These are phyloP conservation scores for Globisporangium middletonii DNA, from an alignment of 352 stramenopile genomes.

Conservation along the genomic window DNA sequence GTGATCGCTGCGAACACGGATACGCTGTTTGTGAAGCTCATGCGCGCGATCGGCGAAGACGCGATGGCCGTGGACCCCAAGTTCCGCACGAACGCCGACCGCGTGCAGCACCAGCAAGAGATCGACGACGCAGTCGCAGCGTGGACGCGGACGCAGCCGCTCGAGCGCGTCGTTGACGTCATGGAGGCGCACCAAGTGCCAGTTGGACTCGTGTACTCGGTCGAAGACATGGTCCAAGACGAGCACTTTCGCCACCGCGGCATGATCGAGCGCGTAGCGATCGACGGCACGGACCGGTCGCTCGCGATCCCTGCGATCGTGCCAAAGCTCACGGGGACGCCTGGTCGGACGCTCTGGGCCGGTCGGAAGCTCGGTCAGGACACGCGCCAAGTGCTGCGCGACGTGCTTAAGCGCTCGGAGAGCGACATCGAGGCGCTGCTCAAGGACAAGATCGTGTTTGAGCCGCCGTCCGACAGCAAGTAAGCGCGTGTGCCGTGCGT, in stretches of 20 bases:
- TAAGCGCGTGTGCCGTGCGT: no score
- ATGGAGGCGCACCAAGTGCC: constrained; percentile 58
- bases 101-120: constrained; percentile 47
- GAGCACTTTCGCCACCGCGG: constrained; percentile 62
- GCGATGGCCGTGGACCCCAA: constrained; percentile 54
- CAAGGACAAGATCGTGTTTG: constrained; percentile 59
- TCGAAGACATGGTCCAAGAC: constrained; percentile 73
- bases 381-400: constrained; percentile 50
- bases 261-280: constrained; percentile 74
- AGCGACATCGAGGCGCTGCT: constrained; percentile 52
- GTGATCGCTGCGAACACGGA: constrained; percentile 85
- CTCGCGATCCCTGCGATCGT: constrained; percentile 74
- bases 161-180: constrained; percentile 38
- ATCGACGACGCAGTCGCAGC: constrained; percentile 53
- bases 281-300: constrained; percentile 26
- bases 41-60: constrained; percentile 56
- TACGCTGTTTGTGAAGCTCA: constrained; percentile 75
- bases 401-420: constrained; percentile 48
- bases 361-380: constrained; percentile 67
- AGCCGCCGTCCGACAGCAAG: constrained; percentile 17
- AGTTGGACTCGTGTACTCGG: constrained; percentile 72
- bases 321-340: constrained; percentile 60
- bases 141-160: constrained; percentile 46
- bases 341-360: constrained; percentile 53
- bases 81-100: constrained; percentile 62